These are phyloP conservation scores for Dimocarpus longan DNA, from an alignment of 345 rosid genomes.

Conservation along the genomic window DNA sequence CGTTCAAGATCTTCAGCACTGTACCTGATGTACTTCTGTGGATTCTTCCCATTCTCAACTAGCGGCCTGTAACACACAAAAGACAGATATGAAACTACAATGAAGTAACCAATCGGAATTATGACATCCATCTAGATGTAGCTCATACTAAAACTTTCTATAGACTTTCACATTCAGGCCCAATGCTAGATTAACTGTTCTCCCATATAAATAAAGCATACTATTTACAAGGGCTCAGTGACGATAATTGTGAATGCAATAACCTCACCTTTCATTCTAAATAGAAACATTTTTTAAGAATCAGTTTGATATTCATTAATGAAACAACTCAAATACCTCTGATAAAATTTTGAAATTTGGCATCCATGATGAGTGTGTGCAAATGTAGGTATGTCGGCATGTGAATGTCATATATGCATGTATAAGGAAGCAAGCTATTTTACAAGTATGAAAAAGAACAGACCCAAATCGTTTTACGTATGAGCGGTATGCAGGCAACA, in stretches of 20 bases:
- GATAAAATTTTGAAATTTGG: background rate
- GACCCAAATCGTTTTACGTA: slow-evolving; percentile 91
- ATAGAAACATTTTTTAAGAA: background rate
- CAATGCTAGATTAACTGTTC: background rate
- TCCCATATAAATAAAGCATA: background rate
- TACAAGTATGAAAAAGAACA: slow-evolving; percentile 34
- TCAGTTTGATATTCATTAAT: background rate
- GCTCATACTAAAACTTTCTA: background rate
- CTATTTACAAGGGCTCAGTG: background rate
- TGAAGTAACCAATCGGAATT: background rate
- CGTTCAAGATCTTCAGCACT: slow-evolving; percentile 89
- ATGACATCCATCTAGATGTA: background rate
- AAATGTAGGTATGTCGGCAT: background rate
- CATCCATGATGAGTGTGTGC: background rate
- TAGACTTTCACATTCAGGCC: background rate
- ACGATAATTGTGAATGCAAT: background rate
- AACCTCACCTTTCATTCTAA: background rate
- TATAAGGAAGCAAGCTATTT: slow-evolving; percentile 63
- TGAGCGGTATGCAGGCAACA: slow-evolving; percentile 95
- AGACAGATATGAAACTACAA: background rate
- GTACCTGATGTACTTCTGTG: slow-evolving; percentile 84
- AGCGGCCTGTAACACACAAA: slow-evolving; percentile 58
- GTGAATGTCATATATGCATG: background rate
- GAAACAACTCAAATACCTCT: background rate
- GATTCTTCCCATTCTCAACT: slow-evolving; percentile 82